phyloP scores from a whole-genome alignment of 2,329 filamentous ascomycete species.

The Emericellopsis atlantica region DNA sequence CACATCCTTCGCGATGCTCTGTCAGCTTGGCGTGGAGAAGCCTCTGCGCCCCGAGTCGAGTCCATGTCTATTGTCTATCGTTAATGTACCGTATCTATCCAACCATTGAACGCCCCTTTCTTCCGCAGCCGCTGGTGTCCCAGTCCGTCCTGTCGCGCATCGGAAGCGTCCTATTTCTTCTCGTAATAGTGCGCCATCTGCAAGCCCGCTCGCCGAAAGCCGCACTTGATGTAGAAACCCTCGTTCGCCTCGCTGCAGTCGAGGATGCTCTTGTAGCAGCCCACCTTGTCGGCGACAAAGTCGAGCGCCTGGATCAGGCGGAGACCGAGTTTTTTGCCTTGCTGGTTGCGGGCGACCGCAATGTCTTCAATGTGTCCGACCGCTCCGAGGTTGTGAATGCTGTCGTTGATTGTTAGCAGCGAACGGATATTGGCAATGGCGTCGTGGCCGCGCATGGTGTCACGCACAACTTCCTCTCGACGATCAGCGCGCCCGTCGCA shows the following conservation, averaged over 20 bases:
- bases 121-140: no score
- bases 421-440: no score
- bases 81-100: no score
- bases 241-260: slow-evolving; percentile 95
- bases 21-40: no score
- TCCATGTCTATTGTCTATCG: no score
- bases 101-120: no score
- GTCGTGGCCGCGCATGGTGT: no score
- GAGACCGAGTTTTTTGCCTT: slow-evolving; percentile 91
- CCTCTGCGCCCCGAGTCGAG: no score
- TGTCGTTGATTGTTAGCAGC: slow-evolving; percentile 14
- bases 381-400: slow-evolving; percentile 66
- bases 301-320: slow-evolving; percentile 91
- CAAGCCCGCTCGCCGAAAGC: slow-evolving; percentile 79
- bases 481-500: slow-evolving; percentile 80
- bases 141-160: no score
- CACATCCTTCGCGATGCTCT: no score
- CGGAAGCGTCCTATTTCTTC: slow-evolving; percentile 22
- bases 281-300: slow-evolving; percentile 72
- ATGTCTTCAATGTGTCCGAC: slow-evolving; percentile 98
- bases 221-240: slow-evolving; percentile 97
- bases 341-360: slow-evolving; percentile 85
- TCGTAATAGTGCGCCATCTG: slow-evolving; percentile 98
- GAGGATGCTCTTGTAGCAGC: slow-evolving; percentile 94
- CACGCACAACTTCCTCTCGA: slow-evolving; percentile 84